Evolutionary conservation across 805 yeast species (phyloP), one percentile per base, ranked within the genome.

Genomic region (Lipomyces yamadae): DNA sequence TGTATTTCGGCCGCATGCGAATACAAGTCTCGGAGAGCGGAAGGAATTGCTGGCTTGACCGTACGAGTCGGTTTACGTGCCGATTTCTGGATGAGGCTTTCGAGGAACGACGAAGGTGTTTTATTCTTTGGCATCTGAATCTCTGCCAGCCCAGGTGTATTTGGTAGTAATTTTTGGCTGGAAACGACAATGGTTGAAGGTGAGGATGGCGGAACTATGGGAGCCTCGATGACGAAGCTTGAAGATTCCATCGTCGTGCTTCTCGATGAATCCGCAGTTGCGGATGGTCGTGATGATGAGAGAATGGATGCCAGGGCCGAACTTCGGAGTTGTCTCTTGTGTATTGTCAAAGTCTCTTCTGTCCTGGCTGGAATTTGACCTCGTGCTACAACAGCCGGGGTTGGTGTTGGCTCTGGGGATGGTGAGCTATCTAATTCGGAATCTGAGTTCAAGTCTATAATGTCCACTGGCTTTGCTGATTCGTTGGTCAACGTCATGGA

Each of bases 241-340:
- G 48, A 42, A 42, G 18, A 42, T 42, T 13, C 48, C 10, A 24
- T 42, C 48, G 48, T 42, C 24, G 48, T 24, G 48, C 8, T 42
- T 1, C n/a, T 42, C 29, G 48, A 8, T 42, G 48, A 42, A 18
- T 42, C 48, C 7, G 15, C 7, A 13, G 24, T 5, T 42, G 24
- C 4, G 29, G 48, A 42, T 13, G 3, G 15, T 15, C 48, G 15
- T 15, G 48, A 42, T 42, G 48, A 42, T 42, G 48, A 18, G 24
- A 42, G 18, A n/a, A 42, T 42, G 48, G 48, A 42, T 42, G 48
- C 48, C n/a, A 42, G 48, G 5, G 48, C 48, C n/a, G 48, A 42
- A 42, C 48, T 42, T 24, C 48, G 48, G 48, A 42, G 48, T 42
- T 42, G n/a, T 42, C 24, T 42, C 48, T 13, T 6, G n/a, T 2